Conservation (phyloP, 345 rosid genomes). For the Corymbia maculata region DNA sequence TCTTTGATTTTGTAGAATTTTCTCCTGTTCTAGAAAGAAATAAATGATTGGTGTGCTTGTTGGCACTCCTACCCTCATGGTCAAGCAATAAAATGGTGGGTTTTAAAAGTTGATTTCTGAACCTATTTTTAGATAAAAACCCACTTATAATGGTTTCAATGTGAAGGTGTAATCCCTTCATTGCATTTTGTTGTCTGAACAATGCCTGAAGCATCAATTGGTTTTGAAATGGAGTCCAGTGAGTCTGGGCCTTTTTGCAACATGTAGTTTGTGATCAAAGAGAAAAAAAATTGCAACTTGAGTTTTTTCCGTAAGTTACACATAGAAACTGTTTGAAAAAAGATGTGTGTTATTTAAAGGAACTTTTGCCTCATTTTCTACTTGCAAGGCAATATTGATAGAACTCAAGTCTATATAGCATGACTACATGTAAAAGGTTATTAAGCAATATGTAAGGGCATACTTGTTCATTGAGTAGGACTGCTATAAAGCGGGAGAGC, state of each 20-base stretch:
- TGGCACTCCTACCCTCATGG: background rate
- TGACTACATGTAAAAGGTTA: background rate
- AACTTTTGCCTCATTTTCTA: background rate
- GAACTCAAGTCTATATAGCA: background rate
- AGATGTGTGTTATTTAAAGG: background rate
- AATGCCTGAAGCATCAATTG: background rate
- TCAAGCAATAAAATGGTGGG: background rate
- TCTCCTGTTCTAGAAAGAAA: background rate
- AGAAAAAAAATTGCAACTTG: background rate
- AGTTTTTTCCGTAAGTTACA: background rate
- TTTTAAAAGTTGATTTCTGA: background rate
- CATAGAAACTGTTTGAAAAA: background rate
- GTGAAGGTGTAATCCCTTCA: background rate
- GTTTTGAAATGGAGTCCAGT: background rate
- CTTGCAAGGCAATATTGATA: background rate
- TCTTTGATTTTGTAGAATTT: background rate
- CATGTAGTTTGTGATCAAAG: background rate
- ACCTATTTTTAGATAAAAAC: background rate
- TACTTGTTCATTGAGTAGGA: background rate
- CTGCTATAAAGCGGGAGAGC: background rate
- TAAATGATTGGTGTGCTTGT: background rate
- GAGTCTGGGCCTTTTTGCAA: background rate
- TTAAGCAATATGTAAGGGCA: background rate
- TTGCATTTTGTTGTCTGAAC: background rate
- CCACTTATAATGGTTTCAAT: background rate